Base-by-base conservation (phyloP, 768 basidiomycete genomes). In the Pleurotus tuber-regium region DNA sequence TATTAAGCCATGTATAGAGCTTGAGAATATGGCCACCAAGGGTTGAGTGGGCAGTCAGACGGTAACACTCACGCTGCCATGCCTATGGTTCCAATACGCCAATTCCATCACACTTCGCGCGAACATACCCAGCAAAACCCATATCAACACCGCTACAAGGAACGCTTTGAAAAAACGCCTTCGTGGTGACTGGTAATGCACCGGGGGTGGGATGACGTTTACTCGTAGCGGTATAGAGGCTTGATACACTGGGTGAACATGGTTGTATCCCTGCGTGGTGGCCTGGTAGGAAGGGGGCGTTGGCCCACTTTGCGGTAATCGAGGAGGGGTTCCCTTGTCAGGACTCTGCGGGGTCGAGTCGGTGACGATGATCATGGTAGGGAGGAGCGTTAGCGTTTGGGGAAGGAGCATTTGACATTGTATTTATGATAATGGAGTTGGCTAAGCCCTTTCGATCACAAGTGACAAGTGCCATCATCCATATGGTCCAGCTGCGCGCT, bases 401-500 rank as follows among this genome's bases (percentile, higher is more conserved):
- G 5, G 18, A 12, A 29, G 25, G 21, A 35, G 35, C 14, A 33
- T 21, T 19, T 48, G 31, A 9, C 29, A 47, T 31, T 14, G 31
- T 31, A 33, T 48, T 48, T 48, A 48, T 36, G 46, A 8, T 18
- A 21, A 16, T 42, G 9, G 16, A 42, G 4, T 19, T 19, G 14
- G 40, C 23, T 12, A 19, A 30, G 43, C n/a, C 9, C 21, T 18
- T 21, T 33, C 23, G 31, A 48, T 35, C 46, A 31, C 46, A 47
- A 12, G 31, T 21, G 46, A 19, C 41, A 23, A 10, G 21, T 7
- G 18, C n/a, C n/a, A n/a, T n/a, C n/a, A 24, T 12, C 41, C 46
- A 48, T 48, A 48, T 48, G 46, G 46, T 30, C 46, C 14, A 31
- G 31, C 46, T 48, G 46, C 46, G 46, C 25, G 46, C 46, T 48